These are phyloP conservation scores for Esteya vermicola DNA, from an alignment of 2,329 filamentous ascomycete genomes.

Conservation along the genomic window DNA sequence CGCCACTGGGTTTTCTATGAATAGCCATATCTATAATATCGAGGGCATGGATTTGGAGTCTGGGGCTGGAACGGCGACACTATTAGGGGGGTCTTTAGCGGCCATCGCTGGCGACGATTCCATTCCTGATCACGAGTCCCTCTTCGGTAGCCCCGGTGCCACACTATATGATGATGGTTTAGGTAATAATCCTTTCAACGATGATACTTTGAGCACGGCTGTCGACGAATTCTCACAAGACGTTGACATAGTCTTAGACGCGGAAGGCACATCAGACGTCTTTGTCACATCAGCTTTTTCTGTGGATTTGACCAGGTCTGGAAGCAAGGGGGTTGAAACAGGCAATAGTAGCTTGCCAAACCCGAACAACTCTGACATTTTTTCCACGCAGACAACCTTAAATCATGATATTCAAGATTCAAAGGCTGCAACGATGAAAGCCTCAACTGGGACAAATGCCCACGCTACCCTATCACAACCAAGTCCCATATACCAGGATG, in stretches of 20 bases:
- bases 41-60: constrained; percentile 35
- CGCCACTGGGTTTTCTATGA: no score
- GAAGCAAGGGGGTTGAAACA: no score
- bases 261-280: constrained; percentile 11
- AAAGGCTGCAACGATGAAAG: no score
- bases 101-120: constrained; percentile 21
- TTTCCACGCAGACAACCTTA: no score
- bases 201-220: constrained; percentile 48
- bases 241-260: constrained; percentile 25
- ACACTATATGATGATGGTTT: constrained; percentile 76
- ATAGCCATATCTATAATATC: no score
- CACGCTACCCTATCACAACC: no score
- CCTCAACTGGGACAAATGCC: no score
- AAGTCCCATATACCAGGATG: no score
- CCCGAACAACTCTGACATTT: no score
- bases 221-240: constrained; percentile 30
- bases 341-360: no score
- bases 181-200: constrained; percentile 51
- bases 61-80: constrained; percentile 16
- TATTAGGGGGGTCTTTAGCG: constrained; percentile 18
- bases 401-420: no score
- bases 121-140: constrained; percentile 55
- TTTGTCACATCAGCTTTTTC: background rate
- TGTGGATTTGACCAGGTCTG: no score
- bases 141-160: constrained; percentile 70